A percentile compares a stretch with the other conserved stretches of the same genome.
These are phyloP conservation scores for Candolleomyces aberdarensis DNA, from an alignment of 768 basidiomycete species.

Conservation along the genomic window DNA sequence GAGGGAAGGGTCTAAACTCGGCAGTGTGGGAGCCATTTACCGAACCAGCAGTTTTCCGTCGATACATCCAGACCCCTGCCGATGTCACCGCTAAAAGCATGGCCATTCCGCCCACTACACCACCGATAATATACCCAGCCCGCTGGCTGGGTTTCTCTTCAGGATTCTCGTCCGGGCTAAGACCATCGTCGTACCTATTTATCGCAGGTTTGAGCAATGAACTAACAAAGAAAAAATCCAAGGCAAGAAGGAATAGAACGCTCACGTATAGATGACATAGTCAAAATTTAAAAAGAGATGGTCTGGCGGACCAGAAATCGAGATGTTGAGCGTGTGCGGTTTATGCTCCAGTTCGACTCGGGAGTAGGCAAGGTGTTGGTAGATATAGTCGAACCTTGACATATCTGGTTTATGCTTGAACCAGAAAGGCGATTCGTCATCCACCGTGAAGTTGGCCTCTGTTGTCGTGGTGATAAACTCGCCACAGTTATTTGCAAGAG, in stretches of 20 bases:
- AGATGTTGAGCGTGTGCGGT: constrained; percentile 7
- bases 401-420: constrained; percentile 18
- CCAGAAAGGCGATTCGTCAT: constrained; percentile 9
- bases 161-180: too few relatives aligned
- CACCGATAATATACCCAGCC: too few relatives aligned
- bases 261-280: constrained; percentile 14
- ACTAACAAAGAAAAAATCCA: too few relatives aligned
- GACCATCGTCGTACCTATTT: too few relatives aligned
- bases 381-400: constrained; percentile 8
- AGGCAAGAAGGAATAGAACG: neutral
- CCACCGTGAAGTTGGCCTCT: constrained; percentile 21
- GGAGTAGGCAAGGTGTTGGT: constrained; percentile 18
- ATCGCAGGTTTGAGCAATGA: too few relatives aligned
- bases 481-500: constrained; percentile 30
- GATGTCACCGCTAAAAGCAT: too few relatives aligned
- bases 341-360: constrained; percentile 7
- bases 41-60: too few relatives aligned
- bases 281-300: constrained; percentile 12
- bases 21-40: too few relatives aligned
- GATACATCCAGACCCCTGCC: too few relatives aligned
- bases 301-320: neutral
- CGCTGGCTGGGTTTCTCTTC: too few relatives aligned
- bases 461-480: constrained; percentile 16
- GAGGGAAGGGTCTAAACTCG: too few relatives aligned
- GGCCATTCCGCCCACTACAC: too few relatives aligned